Base-by-base conservation (phyloP, 805 yeast species). In the Ogataea haglerorum region DNA sequence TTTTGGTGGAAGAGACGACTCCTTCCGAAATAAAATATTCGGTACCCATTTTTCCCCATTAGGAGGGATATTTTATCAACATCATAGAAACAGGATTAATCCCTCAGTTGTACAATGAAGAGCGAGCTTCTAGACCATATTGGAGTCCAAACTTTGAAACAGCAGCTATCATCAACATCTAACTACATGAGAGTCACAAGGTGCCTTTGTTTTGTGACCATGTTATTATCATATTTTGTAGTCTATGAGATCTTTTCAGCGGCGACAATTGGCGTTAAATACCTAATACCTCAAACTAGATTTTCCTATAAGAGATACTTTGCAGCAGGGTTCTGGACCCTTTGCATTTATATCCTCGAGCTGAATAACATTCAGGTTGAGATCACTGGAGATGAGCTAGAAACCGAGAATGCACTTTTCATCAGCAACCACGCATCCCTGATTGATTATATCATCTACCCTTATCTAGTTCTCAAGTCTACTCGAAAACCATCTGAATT, bases 371-470 rank as follows among this genome's bases (percentile, higher is more conserved):
- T 74, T 13, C 46, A 60, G 12, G 49, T 75, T 12, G 52, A 56
- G 15, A 45, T 75, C 1, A 42, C 63, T 10, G 84, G 79, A 10
- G 81, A 75, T 53, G 37, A 51, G 4, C 45, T 66, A 35, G 66
- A 65, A 42, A 53, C 60, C 22, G 72, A 72, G 37, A 54, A 60
- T 34, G 59, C 69, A 0, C 37, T 64, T 21, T 36, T 64, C 27
- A 54, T 64, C 6, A 61, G 76, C 36, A 88, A 87, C 53, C 96
- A 88, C 57, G 69, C 70, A 36, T 81, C 93, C 0, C 51, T 82
- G 7, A 73, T 78, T 10, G 96, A 88, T 57, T 78, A 80, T 56
- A 53, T 80, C 15, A 61, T 82, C 16, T 62, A 85, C 24, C 67
- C 69, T 2, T 63, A 62, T 38, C 51, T 76, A 34, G 68, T 76